Evolutionary conservation across 148 eudicot species (phyloP), one percentile per base, ranked within the genome.

Genomic region (Beta vulgaris): DNA sequence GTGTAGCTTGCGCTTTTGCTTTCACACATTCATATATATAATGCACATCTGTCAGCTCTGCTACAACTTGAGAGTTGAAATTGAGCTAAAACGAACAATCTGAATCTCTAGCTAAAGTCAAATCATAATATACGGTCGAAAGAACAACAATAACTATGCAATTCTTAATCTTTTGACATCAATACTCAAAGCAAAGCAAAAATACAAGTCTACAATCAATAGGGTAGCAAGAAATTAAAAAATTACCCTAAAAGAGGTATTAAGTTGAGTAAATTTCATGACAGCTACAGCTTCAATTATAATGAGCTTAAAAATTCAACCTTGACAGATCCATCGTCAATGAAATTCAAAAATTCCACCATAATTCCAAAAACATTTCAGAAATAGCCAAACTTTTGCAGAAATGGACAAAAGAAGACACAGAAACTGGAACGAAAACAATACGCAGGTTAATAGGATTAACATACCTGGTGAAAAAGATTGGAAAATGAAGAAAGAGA

Each of bases 401-500:
- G 15, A 26, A 32, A 73, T 59, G 31, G 1, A 18, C 53, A 18
- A 16, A 48, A 48, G 18, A 34, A 34, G 81, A 49, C n/a, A 46
- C 57, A 23, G n/a, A n/a, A 62, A 16, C 2, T 46, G 16, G 25
- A 36, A 48, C 80, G 18, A 68, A 23, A 21, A 29, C 39, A 58
- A 23, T 44, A 73, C 59, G 42, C 25, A 68, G 25, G 25, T 32
- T 34, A 58, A 79, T 6, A 26, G 37, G 18, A n/a, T 2, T 10
- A 39, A 49, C 29, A 16, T 72, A 81, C 83, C 80, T 76, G 40
- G 39, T 26, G 3, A 26, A 31, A 70, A 40, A 29, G 2, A 35
- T 16, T 7, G 78, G 26, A 18, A 70, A 68, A 14, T 1, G 55
- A 11, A 68, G 55, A 31, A 32, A 43, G 37, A 76, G 49, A 70